Percentiles rank a stretch among this genome's conserved stretches.
phyloP scores from a whole-genome alignment of 2,329 filamentous ascomycete genomes.

The Sporothrix pallida region DNA sequence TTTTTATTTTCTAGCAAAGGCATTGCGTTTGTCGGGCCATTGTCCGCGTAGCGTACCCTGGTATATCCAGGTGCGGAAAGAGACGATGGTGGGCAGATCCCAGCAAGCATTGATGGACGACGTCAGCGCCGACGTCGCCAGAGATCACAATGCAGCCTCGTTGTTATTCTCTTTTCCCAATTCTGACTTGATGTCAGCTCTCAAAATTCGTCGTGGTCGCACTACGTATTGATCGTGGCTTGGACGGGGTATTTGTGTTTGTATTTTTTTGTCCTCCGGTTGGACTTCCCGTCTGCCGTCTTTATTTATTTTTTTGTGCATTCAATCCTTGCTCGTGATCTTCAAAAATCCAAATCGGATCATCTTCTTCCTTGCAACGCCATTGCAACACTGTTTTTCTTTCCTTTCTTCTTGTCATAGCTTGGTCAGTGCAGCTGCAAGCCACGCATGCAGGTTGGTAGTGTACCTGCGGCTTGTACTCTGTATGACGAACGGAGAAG shows the following conservation, averaged over 20 bases:
- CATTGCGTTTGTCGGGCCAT: background rate
- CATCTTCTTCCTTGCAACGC: background rate
- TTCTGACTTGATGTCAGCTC: background rate
- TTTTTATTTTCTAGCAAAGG: background rate
- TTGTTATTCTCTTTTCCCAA: background rate
- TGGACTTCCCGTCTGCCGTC: slow-evolving; percentile 6
- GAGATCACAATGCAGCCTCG: background rate
- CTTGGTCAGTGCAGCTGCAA: slow-evolving; percentile 25
- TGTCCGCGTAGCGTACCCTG: background rate
- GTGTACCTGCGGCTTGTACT: slow-evolving; percentile 10
- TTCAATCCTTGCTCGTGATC: too few relatives aligned
- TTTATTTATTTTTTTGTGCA: background rate
- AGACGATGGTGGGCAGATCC: background rate
- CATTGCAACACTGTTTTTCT: background rate
- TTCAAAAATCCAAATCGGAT: background rate
- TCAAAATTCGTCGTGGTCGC: background rate
- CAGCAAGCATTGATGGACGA: background rate
- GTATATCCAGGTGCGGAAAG: background rate
- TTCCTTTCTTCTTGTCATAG: background rate
- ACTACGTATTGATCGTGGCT: slow-evolving; percentile 15
- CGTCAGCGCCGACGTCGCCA: background rate
- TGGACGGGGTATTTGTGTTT: background rate
- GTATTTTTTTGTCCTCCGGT: background rate
- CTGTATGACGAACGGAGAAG: background rate
- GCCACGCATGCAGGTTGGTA: background rate